Evolutionary conservation across 306 rosid genomes (phyloP).

Genomic region (Trichosanthes cucumerina): DNA sequence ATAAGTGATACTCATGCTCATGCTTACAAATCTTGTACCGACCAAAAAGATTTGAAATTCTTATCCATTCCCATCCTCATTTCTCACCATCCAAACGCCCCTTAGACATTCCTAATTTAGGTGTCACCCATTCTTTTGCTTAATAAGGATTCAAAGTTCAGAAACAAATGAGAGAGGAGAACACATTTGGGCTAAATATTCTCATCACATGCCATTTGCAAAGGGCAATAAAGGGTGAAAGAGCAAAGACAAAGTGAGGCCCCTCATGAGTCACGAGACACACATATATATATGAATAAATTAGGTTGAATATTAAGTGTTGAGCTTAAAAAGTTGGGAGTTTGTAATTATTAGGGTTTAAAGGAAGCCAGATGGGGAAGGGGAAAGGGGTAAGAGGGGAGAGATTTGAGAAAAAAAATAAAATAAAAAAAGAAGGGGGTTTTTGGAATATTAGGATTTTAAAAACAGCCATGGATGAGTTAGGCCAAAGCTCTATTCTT

Average conservation of each 20-base stretch:
- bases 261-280: neutral
- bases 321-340: neutral
- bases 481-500: neutral
- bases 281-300: neutral
- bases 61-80: too few relatives aligned
- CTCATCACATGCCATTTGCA: neutral
- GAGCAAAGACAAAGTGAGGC: neutral
- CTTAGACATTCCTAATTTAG: neutral
- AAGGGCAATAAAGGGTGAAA: neutral
- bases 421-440: neutral
- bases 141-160: neutral
- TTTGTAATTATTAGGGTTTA: slow-evolving; percentile 3
- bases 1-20: too few relatives aligned
- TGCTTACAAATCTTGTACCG: too few relatives aligned
- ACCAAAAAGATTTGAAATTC: too few relatives aligned
- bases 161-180: neutral
- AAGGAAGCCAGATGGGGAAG: neutral
- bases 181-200: neutral
- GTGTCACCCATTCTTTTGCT: neutral
- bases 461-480: neutral
- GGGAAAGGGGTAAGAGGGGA: neutral
- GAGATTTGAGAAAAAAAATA: neutral
- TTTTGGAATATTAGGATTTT: neutral
- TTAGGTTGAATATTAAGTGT: neutral
- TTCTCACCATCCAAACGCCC: too few relatives aligned